These are phyloP conservation scores for Clitopilus passeckerianus DNA, from an alignment of 768 basidiomycete species.

Conservation along the genomic window DNA sequence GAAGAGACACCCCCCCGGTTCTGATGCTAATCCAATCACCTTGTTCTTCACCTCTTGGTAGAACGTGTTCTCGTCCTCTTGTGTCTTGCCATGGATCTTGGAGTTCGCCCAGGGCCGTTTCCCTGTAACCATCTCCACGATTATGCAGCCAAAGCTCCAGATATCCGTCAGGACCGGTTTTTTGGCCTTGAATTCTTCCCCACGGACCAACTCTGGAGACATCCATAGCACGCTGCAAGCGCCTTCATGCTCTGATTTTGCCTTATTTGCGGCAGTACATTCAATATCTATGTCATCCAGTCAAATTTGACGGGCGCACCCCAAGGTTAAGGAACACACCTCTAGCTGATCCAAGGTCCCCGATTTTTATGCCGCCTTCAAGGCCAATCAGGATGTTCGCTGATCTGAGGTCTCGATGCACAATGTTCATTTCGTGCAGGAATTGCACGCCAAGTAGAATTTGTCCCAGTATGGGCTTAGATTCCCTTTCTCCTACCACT, in stretches of 20 bases:
- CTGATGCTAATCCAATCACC: too few species aligned
- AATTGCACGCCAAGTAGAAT: conserved; percentile 87
- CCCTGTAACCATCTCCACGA: conserved; percentile 96
- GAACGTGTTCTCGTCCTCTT: too few species aligned
- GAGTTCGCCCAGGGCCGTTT: conserved; percentile 89
- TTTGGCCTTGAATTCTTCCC: conserved; percentile 82
- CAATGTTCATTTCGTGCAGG: conserved; percentile 89
- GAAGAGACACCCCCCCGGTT: too few species aligned
- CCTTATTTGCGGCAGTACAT: too few species aligned
- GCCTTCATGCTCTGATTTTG: background rate
- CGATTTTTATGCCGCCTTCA: conserved; percentile 96
- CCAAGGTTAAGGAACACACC: conserved; percentile 96
- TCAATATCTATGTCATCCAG: too few species aligned
- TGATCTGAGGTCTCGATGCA: conserved; percentile 98
- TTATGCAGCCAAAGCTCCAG: conserved; percentile 93
- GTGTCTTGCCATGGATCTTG: too few species aligned
- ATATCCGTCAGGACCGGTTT: conserved; percentile 81
- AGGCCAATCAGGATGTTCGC: conserved; percentile 98
- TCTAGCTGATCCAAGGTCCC: conserved; percentile 96
- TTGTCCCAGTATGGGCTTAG: conserved; percentile 89
- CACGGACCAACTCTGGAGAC: conserved; percentile 91
- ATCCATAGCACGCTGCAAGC: conserved; percentile 96
- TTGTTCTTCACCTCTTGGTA: too few species aligned
- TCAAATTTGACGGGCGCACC: too few species aligned
- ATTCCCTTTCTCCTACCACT: conserved; percentile 88